Evolutionary conservation across 768 basidiomycete genomes (phyloP).

Genomic region (Naganishia vaughanmartiniae): DNA sequence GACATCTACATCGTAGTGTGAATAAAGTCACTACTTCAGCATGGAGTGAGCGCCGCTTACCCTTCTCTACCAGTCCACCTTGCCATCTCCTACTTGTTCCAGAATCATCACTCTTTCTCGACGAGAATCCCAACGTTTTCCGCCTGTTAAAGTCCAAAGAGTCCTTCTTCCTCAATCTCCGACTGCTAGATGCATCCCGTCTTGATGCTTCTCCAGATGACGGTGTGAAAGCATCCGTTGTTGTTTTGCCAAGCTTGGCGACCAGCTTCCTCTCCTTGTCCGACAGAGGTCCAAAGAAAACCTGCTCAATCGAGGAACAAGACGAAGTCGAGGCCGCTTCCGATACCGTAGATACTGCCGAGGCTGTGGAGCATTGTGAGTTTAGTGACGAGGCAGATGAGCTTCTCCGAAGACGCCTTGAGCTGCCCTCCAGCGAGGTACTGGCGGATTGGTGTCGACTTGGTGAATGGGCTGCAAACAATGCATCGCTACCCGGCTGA

Average conservation of each 20-base stretch:
- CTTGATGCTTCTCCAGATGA: neutral
- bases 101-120: conserved; percentile 11
- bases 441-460: conserved; percentile 1
- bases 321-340: conserved; percentile 21
- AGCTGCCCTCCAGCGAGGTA: neutral
- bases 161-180: conserved; percentile 27
- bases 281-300: conserved; percentile 25
- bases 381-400: conserved; percentile 10
- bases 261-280: conserved; percentile 25
- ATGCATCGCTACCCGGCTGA: conserved; percentile 24
- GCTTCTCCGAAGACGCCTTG: neutral
- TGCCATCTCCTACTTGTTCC: conserved; percentile 23
- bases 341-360: conserved; percentile 4
- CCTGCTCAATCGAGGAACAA: conserved; percentile 26
- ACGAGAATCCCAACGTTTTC: conserved; percentile 29
- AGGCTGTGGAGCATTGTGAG: conserved; percentile 8
- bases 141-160: conserved; percentile 32
- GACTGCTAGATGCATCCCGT: conserved; percentile 8
- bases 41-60: neutral
- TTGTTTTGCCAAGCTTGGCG: conserved; percentile 20
- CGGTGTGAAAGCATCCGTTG: neutral
- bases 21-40: neutral
- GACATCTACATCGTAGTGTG: neutral
- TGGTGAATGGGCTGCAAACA: conserved; percentile 8
- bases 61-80: conserved; percentile 15